Percentiles rank a stretch among this genome's conserved stretches.
Evolutionary conservation across 352 stramenopile species (phyloP).

Genomic region (Phytophthora brassicae): DNA sequence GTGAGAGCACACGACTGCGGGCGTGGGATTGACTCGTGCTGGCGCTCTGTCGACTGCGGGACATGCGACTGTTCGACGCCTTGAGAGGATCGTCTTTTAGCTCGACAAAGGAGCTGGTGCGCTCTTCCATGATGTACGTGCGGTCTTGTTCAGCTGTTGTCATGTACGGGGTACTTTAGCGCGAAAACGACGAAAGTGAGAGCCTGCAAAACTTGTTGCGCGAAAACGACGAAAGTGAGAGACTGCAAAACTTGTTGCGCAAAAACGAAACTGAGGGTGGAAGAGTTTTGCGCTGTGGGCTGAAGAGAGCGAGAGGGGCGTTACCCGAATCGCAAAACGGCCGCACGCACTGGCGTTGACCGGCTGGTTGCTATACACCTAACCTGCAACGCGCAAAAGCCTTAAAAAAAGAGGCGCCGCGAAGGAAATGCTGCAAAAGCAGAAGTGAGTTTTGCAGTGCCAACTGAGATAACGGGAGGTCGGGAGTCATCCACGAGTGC

Average conservation of each 20-base stretch:
- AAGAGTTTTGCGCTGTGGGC: conserved; percentile 7
- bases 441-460: conserved; percentile 13
- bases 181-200: too few relatives aligned
- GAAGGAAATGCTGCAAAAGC: conserved; percentile 18
- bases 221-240: neutral
- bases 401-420: neutral
- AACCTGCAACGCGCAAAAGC: neutral
- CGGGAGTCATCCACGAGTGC: conserved; percentile 7
- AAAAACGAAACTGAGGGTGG: conserved; percentile 16
- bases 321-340: conserved; percentile 6
- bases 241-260: neutral
- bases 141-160: conserved; percentile 14
- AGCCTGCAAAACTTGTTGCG: conserved; percentile 6
- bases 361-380: conserved; percentile 12
- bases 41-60: conserved; percentile 31
- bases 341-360: conserved; percentile 13
- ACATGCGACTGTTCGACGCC: conserved; percentile 15
- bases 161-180: conserved; percentile 16
- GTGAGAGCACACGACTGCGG: conserved; percentile 27
- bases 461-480: conserved; percentile 8
- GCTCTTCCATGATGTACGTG: conserved; percentile 52
- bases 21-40: conserved; percentile 31
- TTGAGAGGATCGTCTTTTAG: conserved; percentile 32
- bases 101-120: conserved; percentile 57
- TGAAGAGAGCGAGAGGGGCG: conserved; percentile 10